Evolutionary conservation across 306 rosid genomes (phyloP).

Genomic region (Arachis stenosperma): DNA sequence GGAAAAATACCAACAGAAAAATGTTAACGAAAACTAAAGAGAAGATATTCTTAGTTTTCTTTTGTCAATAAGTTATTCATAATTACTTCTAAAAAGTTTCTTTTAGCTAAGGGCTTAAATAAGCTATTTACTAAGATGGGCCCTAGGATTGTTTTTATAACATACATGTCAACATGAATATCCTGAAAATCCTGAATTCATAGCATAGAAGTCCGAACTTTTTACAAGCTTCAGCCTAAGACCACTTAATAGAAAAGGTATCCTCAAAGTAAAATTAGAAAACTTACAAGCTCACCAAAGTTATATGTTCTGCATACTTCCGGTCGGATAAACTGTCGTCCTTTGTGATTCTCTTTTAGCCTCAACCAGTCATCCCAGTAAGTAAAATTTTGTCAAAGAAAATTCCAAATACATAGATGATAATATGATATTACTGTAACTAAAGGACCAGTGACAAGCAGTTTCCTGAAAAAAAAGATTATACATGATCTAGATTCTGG

Average conservation of each 20-base stretch:
- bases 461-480: constrained; percentile 10
- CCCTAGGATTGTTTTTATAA: too few species aligned
- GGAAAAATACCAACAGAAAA: too few species aligned
- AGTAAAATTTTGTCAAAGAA: constrained; percentile 82
- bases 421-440: constrained; percentile 38
- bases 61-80: too few species aligned
- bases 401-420: constrained; percentile 38
- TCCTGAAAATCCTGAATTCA: not conserved
- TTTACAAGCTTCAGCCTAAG: not conserved
- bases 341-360: constrained; percentile 78
- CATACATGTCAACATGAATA: too few species aligned
- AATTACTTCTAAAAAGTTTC: too few species aligned
- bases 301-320: constrained; percentile 98
- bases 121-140: too few species aligned
- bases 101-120: too few species aligned
- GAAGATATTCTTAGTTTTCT: too few species aligned
- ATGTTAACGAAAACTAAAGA: too few species aligned
- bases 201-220: constrained; percentile 24
- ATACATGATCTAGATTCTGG: not conserved
- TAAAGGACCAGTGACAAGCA: constrained; percentile 13
- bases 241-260: constrained; percentile 2
- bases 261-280: constrained; percentile 29
- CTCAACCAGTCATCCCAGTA: constrained; percentile 99
- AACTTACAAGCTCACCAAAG: constrained; percentile 90
- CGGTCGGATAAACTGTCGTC: constrained; percentile 92